These are phyloP conservation scores for Pseudopyrenochaeta lycopersici DNA, from an alignment of 2,329 filamentous ascomycete genomes.

Conservation along the genomic window DNA sequence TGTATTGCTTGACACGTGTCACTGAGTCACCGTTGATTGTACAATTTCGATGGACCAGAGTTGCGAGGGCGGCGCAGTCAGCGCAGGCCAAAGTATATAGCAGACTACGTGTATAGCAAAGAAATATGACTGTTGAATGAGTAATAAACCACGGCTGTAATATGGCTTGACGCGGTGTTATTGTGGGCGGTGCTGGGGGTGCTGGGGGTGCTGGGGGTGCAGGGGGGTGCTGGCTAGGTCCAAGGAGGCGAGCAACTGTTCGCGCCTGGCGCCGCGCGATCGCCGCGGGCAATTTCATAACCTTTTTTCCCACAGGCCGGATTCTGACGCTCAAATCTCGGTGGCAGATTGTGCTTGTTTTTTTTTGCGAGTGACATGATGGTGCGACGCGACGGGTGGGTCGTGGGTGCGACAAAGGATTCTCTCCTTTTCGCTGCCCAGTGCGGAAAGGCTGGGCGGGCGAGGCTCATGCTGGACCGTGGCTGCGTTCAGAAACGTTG, in stretches of 20 bases:
- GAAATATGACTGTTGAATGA: background rate
- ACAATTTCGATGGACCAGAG: background rate
- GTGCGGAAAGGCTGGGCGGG: background rate
- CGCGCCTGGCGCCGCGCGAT: background rate
- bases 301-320: background rate
- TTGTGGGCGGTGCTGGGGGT: background rate
- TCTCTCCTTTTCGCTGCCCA: background rate
- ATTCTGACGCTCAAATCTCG: conserved; percentile 1
- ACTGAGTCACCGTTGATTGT: background rate
- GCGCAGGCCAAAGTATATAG: conserved; percentile 1
- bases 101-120: background rate
- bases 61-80: background rate
- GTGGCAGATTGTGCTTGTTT: conserved; percentile 9
- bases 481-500: conserved; percentile 3
- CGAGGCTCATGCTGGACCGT: background rate
- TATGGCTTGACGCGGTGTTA: background rate
- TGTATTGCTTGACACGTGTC: background rate
- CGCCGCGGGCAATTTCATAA: background rate
- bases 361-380: background rate
- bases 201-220: too few relatives aligned
- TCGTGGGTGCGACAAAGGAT: background rate
- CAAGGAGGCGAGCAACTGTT: background rate
- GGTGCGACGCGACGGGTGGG: background rate
- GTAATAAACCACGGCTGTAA: background rate
- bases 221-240: background rate